Conservation (phyloP, 257 asterid genomes). For the Rehmannia glutinosa region DNA sequence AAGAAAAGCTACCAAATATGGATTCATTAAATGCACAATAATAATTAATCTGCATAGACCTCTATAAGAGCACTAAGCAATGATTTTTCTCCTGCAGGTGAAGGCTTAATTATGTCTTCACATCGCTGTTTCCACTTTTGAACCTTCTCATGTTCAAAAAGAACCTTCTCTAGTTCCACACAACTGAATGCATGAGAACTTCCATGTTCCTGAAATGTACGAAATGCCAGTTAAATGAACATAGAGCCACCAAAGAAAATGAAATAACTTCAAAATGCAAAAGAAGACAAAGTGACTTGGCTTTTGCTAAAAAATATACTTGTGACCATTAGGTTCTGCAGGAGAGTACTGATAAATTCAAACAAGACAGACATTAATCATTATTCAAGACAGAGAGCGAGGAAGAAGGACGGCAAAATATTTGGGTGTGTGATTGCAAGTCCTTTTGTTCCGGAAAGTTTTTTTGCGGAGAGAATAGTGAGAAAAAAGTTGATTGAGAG, state of each 20-base stretch:
- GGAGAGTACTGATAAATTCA: background rate
- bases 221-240: slow-evolving; percentile 18
- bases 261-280: slow-evolving; percentile 2
- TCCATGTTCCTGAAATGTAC: slow-evolving; percentile 65
- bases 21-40: slow-evolving; percentile 11
- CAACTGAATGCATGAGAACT: slow-evolving; percentile 61
- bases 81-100: slow-evolving; percentile 32
- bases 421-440: background rate
- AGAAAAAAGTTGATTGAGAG: background rate
- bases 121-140: slow-evolving; percentile 60
- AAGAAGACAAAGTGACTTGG: slow-evolving; percentile 4
- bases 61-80: slow-evolving; percentile 47
- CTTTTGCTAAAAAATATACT: background rate
- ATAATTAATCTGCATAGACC: slow-evolving; percentile 33
- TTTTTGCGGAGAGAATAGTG: background rate
- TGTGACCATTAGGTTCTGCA: background rate
- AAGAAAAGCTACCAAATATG: background rate
- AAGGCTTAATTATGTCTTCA: slow-evolving; percentile 42
- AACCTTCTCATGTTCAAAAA: slow-evolving; percentile 51
- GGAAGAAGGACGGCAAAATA: background rate
- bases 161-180: slow-evolving; percentile 63
- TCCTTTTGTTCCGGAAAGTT: background rate
- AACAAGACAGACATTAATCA: background rate
- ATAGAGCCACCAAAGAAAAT: slow-evolving; percentile 1
- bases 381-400: background rate